phyloP scores from a whole-genome alignment of 192 early-diverging fungal genomes.

The Coemansia sp. region DNA sequence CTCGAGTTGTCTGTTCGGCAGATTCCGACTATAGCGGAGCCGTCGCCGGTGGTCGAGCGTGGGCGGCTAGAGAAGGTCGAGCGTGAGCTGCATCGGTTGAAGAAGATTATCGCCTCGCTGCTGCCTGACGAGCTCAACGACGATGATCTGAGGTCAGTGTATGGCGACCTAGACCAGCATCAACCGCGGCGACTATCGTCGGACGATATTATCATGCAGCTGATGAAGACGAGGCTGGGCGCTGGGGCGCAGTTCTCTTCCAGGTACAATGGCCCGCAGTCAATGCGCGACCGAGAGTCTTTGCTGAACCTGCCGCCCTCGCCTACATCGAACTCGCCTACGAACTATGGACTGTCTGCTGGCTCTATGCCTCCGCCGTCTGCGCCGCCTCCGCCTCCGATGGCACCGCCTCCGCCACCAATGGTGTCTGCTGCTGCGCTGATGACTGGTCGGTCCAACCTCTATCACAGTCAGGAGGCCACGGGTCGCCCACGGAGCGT shows the following conservation, averaged over 20 bases:
- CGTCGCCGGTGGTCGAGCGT: conserved; percentile 32
- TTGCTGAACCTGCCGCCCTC: conserved; percentile 20
- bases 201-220: conserved; percentile 34
- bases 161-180: conserved; percentile 37
- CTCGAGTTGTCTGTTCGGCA: neutral
- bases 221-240: conserved; percentile 35
- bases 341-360: conserved; percentile 5
- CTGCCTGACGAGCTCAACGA: conserved; percentile 51
- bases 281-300: neutral
- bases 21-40: neutral
- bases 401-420: neutral
- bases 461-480: neutral
- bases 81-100: conserved; percentile 49
- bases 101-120: conserved; percentile 53
- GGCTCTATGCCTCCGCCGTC: conserved; percentile 14
- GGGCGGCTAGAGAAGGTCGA: conserved; percentile 49
- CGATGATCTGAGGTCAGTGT: conserved; percentile 54
- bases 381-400: conserved; percentile 25
- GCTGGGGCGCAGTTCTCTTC: conserved; percentile 12
- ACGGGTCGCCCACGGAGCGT: conserved; percentile 9
- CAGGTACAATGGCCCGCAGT: neutral
- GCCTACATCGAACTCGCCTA: conserved; percentile 13
- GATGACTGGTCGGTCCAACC: neutral
- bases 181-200: conserved; percentile 24
- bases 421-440: conserved; percentile 8